phyloP scores from a whole-genome alignment of 2,329 filamentous ascomycete species.

The Xylogone sp. region DNA sequence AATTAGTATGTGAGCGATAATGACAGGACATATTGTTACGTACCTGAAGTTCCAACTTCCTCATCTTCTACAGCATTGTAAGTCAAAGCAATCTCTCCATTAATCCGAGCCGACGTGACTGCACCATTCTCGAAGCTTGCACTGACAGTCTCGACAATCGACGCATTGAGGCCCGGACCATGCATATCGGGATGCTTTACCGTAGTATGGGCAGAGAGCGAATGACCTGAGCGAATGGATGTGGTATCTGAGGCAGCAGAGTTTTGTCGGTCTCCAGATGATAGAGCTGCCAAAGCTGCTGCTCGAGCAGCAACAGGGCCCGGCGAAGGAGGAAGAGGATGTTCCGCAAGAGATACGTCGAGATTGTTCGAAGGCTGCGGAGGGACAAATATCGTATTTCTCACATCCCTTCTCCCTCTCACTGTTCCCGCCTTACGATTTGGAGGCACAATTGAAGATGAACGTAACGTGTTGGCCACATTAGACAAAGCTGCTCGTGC shows the following conservation, averaged over 20 bases:
- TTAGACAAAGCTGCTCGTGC: constrained; percentile 72
- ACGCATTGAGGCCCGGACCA: constrained; percentile 77
- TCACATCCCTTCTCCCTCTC: constrained; percentile 83
- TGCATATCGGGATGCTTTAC: constrained; percentile 78
- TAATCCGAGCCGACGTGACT: constrained; percentile 68
- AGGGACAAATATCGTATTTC: constrained; percentile 84
- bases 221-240: constrained; percentile 85
- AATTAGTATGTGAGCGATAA: constrained; percentile 5
- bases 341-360: constrained; percentile 14
- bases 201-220: constrained; percentile 65
- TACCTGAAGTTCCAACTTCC: constrained; percentile 44
- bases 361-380: constrained; percentile 28
- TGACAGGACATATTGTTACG: constrained; percentile 32
- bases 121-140: constrained; percentile 74
- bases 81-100: constrained; percentile 84
- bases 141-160: constrained; percentile 88
- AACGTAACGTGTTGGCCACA: constrained; percentile 69
- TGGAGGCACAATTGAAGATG: constrained; percentile 55
- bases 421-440: constrained; percentile 71
- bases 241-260: constrained; percentile 73
- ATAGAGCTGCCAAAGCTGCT: constrained; percentile 49
- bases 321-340: constrained; percentile 25
- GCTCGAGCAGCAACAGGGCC: constrained; percentile 32
- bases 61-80: constrained; percentile 54
- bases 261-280: constrained; percentile 49